Evolutionary conservation across 192 early-diverging fungal species (phyloP).

Genomic region (Backusella psychrophila): DNA sequence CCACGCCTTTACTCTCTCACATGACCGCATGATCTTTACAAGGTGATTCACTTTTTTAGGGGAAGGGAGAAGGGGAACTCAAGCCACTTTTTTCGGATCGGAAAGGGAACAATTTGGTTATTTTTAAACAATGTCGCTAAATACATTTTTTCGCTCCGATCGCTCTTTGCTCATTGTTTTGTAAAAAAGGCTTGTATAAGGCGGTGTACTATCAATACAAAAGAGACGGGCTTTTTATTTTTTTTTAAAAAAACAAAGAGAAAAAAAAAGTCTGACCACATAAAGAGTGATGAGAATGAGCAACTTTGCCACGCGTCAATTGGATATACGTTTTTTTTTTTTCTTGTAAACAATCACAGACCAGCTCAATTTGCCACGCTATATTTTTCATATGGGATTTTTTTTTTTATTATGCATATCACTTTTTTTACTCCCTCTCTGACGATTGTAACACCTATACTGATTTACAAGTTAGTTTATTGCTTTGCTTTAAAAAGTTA

Average conservation of each 20-base stretch:
- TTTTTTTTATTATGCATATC: not conserved
- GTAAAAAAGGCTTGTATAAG: not conserved
- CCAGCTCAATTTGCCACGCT: not conserved
- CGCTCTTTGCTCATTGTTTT: not conserved
- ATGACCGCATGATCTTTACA: not conserved
- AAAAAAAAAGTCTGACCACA: not conserved
- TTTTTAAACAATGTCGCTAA: not conserved
- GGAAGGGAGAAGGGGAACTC: not conserved
- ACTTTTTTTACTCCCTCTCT: not conserved
- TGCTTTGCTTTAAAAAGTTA: not conserved
- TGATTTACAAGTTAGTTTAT: not conserved
- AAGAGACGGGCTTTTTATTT: not conserved
- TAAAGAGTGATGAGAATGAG: not conserved
- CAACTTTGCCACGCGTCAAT: not conserved
- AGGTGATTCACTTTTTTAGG: not conserved
- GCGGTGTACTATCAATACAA: not conserved
- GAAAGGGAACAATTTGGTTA: not conserved
- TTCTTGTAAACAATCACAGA: not conserved
- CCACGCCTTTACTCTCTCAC: not conserved
- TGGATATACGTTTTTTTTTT: not conserved
- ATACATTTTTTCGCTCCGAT: not conserved
- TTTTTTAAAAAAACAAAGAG: too few species aligned
- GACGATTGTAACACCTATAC: not conserved
- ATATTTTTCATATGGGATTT: not conserved
- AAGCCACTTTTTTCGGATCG: conserved; percentile 6